These are phyloP conservation scores for Phytophthora palmivora DNA, from an alignment of 352 stramenopile genomes.

Conservation along the genomic window DNA sequence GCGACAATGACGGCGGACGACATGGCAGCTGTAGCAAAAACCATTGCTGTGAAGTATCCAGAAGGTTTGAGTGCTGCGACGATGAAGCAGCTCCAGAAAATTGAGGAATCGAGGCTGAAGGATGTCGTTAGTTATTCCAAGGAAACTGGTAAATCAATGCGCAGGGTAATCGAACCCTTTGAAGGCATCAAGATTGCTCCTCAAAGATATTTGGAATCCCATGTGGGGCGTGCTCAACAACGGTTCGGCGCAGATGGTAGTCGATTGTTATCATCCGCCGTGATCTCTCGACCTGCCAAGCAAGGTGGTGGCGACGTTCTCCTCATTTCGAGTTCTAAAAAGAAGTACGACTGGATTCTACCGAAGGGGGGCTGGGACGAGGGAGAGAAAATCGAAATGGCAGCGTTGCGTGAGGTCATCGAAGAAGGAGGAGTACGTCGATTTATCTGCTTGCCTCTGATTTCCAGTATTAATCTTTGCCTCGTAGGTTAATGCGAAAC, in stretches of 20 bases:
- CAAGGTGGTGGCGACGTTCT: slow-evolving; percentile 7
- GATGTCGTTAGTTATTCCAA: neutral
- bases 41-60: no score
- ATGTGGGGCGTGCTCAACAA: slow-evolving; percentile 1
- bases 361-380: slow-evolving; percentile 29
- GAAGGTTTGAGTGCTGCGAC: no score
- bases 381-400: slow-evolving; percentile 1
- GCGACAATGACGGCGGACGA: no score
- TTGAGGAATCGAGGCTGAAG: slow-evolving; percentile 3
- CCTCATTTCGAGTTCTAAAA: no score
- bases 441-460: no score
- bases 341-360: slow-evolving; percentile 21
- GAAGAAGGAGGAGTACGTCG: no score
- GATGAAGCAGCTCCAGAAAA: neutral
- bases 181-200: neutral
- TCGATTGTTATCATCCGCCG: neutral
- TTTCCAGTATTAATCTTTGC: no score
- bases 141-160: no score
- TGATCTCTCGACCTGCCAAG: slow-evolving; percentile 1
- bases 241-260: neutral
- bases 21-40: no score
- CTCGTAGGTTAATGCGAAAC: slow-evolving; percentile 2
- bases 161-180: slow-evolving; percentile 5
- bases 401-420: no score
- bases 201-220: neutral